These are phyloP conservation scores for Salmacisia buchloeana DNA, from an alignment of 1,284 basidiomycete species.

Conservation along the genomic window DNA sequence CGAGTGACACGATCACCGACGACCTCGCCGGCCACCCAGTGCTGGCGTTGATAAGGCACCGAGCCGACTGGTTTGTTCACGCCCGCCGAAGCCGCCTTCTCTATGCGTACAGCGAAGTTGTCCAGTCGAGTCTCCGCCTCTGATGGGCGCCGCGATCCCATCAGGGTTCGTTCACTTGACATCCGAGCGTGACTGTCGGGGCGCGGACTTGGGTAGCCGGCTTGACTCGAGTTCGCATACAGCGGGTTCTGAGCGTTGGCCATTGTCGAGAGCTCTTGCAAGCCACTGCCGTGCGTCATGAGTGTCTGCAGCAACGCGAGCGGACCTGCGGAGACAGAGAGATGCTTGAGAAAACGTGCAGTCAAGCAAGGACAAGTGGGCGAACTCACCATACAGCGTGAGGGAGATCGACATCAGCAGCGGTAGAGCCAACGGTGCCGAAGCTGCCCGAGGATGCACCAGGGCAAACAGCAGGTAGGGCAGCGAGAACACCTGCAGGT, in stretches of 20 bases:
- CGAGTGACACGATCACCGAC: constrained; percentile 21
- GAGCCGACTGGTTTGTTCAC: neutral
- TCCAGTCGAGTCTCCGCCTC: neutral
- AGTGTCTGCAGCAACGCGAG: too few species aligned
- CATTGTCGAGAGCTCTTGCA: neutral
- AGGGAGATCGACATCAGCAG: neutral
- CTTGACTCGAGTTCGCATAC: neutral
- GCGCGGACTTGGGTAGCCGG: neutral
- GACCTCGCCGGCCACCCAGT: constrained; percentile 22
- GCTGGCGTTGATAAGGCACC: constrained; percentile 19
- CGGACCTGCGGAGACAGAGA: too few species aligned
- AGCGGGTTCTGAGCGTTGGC: neutral
- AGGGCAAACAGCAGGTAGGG: neutral
- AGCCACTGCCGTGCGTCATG: too few species aligned
- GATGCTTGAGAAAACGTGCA: too few species aligned
- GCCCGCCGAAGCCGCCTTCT: neutral
- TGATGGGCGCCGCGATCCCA: neutral
- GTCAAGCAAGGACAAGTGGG: too few species aligned
- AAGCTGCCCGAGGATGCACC: neutral
- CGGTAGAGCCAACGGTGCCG: neutral
- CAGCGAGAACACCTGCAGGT: neutral
- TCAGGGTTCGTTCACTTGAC: neutral
- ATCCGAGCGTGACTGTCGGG: neutral
- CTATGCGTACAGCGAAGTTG: neutral
- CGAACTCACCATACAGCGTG: neutral